A percentile compares a stretch with the other conserved stretches of the same genome.
phyloP scores from a whole-genome alignment of 768 basidiomycete genomes.

The Termitomyces sp. region DNA sequence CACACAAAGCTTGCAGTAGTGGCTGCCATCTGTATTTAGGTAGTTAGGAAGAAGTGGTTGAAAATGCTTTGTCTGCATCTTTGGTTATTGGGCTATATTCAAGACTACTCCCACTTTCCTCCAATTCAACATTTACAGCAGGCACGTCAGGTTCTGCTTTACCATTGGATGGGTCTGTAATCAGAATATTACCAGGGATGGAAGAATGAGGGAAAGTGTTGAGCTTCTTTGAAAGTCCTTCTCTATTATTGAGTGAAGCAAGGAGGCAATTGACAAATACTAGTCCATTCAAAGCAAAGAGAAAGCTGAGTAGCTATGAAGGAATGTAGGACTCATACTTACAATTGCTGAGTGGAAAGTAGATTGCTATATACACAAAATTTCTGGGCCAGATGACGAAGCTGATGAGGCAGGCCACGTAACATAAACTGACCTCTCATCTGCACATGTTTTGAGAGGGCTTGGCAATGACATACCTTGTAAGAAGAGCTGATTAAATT shows the following conservation, averaged over 20 bases:
- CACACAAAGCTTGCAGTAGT: no score
- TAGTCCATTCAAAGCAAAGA: no score
- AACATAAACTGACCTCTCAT: neutral
- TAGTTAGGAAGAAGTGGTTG: neutral
- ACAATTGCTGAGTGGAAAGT: neutral
- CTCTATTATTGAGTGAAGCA: constrained; percentile 13
- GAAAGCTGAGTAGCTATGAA: neutral
- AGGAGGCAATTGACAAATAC: constrained; percentile 16
- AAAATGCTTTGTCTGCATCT: neutral
- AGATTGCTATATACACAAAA: neutral
- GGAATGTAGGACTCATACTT: neutral
- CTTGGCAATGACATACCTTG: neutral
- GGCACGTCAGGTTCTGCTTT: neutral
- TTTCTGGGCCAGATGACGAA: neutral
- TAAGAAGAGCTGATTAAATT: neutral
- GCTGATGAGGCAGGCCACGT: neutral
- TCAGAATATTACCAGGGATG: neutral
- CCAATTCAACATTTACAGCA: neutral
- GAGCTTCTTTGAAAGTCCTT: constrained; percentile 2
- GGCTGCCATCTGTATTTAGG: no score
- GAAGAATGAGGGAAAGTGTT: constrained; percentile 4
- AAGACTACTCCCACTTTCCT: neutral
- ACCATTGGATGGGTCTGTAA: neutral
- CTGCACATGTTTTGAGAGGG: neutral
- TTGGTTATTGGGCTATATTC: neutral